Base-by-base conservation (phyloP, 148 eudicot genomes). In the Chenopodium quinoa region DNA sequence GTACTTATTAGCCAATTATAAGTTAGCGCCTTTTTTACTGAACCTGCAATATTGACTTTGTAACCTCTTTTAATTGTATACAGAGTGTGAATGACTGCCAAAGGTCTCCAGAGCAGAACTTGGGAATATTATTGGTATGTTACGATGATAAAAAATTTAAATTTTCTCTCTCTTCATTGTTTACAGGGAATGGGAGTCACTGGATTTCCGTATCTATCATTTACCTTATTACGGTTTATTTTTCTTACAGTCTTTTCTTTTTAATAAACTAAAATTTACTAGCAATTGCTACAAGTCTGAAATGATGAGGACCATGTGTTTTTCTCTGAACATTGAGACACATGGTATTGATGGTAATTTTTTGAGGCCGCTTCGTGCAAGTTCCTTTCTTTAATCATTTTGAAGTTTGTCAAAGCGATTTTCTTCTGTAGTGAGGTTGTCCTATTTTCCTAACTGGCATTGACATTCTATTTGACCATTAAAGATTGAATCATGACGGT, bases 111-210 rank as follows among this genome's bases (percentile, higher is more conserved):
- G 98, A 96, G 82, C 89, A 91, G 20, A 96, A 96, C 82, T 85
- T 96, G 87, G 99, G 99, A 83, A 84, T 96, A 48, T 88, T 94
- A 52, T 81, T 94, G 95, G 98, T 94, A 91, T 80, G 89, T 74
- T 70, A 44, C 34, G 25, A 62, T 25, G 31, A 50, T 56, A 64
- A 16, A 63, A 29, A 37, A 4, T 52, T 40, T 52, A 19, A 34
- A 25, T 74, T 12, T 40, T 13, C 71, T 27, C 14, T 46, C 14
- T 54, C 2, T 40, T 56, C 58, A 6, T 31, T 79, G 47, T 73
- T 20, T 44, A 25, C 56, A 17, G 29, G 32, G 58, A 2, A 17
- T 29, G 52, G 19, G 22, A 4, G n/a, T 44, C 20, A 22, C 52
- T 14, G 16, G 44, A 44, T 71, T 16, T 34, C 6, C 48, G 6